Evolutionary conservation across 805 yeast species (phyloP).

Genomic region (Barnettozyma vustinii): DNA sequence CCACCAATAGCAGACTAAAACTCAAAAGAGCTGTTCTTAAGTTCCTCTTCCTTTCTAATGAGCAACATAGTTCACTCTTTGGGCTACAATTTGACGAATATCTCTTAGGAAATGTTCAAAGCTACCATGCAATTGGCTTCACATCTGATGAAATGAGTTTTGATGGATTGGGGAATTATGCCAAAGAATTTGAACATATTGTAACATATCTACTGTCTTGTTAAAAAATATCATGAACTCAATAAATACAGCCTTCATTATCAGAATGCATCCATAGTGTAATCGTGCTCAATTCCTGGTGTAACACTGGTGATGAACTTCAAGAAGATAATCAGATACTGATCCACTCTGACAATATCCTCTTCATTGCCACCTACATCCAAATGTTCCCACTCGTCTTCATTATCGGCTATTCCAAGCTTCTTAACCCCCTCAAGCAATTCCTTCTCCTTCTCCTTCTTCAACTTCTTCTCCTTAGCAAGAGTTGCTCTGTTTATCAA

Average conservation of each 20-base stretch:
- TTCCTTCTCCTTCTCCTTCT: slow-evolving; percentile 20
- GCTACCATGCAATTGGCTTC: too few species aligned
- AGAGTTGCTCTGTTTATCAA: slow-evolving; percentile 67
- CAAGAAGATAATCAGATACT: slow-evolving; percentile 80
- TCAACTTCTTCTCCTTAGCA: slow-evolving; percentile 34
- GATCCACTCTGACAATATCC: slow-evolving; percentile 74
- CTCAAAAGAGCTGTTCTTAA: too few species aligned
- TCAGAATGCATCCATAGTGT: slow-evolving; percentile 92
- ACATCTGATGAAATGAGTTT: too few species aligned
- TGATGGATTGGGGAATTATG: too few species aligned
- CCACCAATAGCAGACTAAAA: too few species aligned
- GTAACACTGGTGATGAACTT: slow-evolving; percentile 96
- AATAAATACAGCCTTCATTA: too few species aligned
- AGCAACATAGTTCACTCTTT: too few species aligned
- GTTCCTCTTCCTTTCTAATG: too few species aligned
- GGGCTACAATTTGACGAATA: too few species aligned
- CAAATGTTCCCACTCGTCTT: slow-evolving; percentile 59
- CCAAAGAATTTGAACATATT: too few species aligned
- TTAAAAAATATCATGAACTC: neutral
- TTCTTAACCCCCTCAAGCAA: slow-evolving; percentile 40
- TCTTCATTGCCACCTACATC: slow-evolving; percentile 29
- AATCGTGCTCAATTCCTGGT: slow-evolving; percentile 96
- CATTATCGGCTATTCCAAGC: slow-evolving; percentile 43
- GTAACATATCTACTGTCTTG: neutral
- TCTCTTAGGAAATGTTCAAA: too few species aligned